phyloP scores from a whole-genome alignment of 1,284 basidiomycete species.

The Pseudozyma sp. region DNA sequence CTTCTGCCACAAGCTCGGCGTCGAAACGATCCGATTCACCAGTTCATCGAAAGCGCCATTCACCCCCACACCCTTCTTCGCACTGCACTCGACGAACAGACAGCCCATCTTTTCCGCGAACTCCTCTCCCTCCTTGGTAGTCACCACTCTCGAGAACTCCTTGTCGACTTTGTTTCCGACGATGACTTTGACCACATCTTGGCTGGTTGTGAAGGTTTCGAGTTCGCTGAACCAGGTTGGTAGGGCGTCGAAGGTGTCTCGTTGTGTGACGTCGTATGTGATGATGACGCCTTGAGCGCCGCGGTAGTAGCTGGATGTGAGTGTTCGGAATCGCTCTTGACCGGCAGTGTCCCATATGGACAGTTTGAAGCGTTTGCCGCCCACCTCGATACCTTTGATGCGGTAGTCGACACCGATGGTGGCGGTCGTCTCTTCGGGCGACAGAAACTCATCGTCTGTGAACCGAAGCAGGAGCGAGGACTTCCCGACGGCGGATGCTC shows the following conservation, averaged over 20 bases:
- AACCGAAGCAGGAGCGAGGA: slow-evolving; percentile 89
- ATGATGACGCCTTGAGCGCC: slow-evolving; percentile 94
- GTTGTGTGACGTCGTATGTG: slow-evolving; percentile 92
- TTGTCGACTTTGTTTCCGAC: slow-evolving; percentile 94
- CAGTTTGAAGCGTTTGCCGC: slow-evolving; percentile 73
- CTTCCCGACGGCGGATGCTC: slow-evolving; percentile 89
- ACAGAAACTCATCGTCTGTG: slow-evolving; percentile 94
- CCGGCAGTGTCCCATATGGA: slow-evolving; percentile 72
- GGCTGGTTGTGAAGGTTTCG: slow-evolving; percentile 81
- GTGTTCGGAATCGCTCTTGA: slow-evolving; percentile 75
- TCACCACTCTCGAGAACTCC: slow-evolving; percentile 88
- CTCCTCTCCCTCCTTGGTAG: slow-evolving; percentile 79
- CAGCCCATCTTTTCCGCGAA: slow-evolving; percentile 86
- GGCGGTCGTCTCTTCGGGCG: slow-evolving; percentile 91
- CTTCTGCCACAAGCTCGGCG: slow-evolving; percentile 61
- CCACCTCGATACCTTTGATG: slow-evolving; percentile 71
- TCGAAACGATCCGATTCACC: slow-evolving; percentile 64
- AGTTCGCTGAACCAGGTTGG: slow-evolving; percentile 93
- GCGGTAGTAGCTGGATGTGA: slow-evolving; percentile 90
- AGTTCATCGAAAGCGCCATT: slow-evolving; percentile 66
- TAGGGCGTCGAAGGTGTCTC: slow-evolving; percentile 90
- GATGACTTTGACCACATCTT: slow-evolving; percentile 90
- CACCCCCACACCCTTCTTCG: slow-evolving; percentile 64
- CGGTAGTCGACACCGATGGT: slow-evolving; percentile 81
- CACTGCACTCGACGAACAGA: slow-evolving; percentile 81